These are phyloP conservation scores for Hippophae tibetana DNA, from an alignment of 306 rosid genomes.

Conservation along the genomic window DNA sequence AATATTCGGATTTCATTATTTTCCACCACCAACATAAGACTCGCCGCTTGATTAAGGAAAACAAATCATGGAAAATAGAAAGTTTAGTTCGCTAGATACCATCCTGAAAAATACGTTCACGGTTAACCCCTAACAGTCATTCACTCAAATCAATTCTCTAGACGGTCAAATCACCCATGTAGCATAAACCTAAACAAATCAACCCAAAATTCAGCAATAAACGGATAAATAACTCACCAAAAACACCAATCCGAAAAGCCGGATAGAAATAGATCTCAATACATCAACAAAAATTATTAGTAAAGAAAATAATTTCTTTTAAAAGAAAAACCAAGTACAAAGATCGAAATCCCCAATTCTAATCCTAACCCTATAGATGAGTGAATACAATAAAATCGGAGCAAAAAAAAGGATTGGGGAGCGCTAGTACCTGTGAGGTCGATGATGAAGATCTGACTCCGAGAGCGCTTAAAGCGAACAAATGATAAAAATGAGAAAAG, in stretches of 20 bases:
- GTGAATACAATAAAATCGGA: neutral
- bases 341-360: constrained; percentile 2
- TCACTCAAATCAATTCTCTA: neutral
- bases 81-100: neutral
- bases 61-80: neutral
- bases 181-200: constrained; percentile 3
- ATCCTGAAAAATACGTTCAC: neutral
- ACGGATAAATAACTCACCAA: neutral
- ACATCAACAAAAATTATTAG: neutral
- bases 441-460: constrained; percentile 5
- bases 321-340: too few relatives aligned
- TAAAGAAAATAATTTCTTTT: too few relatives aligned
- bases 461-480: neutral
- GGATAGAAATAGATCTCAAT: constrained; percentile 14
- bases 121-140: neutral
- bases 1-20: too few relatives aligned
- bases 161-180: constrained; percentile 1
- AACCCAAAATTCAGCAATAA: constrained; percentile 2
- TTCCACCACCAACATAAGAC: too few relatives aligned
- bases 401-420: neutral
- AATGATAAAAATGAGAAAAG: too few relatives aligned
- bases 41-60: neutral
- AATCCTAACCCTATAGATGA: neutral
- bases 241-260: neutral
- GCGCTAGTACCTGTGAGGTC: constrained; percentile 13